Evolutionary conservation across 805 yeast species (phyloP).

Genomic region (Candida maesae): DNA sequence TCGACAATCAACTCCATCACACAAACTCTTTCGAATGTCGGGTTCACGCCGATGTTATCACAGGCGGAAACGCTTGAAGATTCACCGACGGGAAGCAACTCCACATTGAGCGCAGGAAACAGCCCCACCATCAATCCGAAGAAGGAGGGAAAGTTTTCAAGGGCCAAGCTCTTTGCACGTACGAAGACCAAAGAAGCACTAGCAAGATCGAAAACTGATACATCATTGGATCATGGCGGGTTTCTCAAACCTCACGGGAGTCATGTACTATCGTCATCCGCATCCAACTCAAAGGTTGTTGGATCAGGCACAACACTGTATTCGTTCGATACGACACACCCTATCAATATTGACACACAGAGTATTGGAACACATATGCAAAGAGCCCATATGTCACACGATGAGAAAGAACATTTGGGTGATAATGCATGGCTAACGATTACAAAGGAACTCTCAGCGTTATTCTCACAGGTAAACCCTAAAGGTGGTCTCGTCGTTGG

Average conservation of each 20-base stretch:
- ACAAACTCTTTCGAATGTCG: conserved; percentile 26
- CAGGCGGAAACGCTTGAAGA: conserved; percentile 5
- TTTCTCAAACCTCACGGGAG: conserved; percentile 19
- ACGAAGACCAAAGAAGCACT: conserved; percentile 26
- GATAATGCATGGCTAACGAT: conserved; percentile 50
- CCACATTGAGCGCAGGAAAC: conserved; percentile 7
- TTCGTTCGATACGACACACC: conserved; percentile 32
- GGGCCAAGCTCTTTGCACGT: conserved; percentile 27
- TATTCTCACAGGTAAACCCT: conserved; percentile 45
- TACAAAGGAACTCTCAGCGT: conserved; percentile 38
- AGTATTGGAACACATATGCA: not conserved
- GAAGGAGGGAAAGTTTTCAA: conserved; percentile 22
- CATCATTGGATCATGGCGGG: conserved; percentile 14
- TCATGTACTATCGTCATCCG: conserved; percentile 32
- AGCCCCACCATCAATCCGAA: conserved; percentile 18
- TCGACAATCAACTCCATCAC: conserved; percentile 25
- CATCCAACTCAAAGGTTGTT: conserved; percentile 34
- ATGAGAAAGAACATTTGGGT: conserved; percentile 37
- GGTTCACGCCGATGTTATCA: conserved; percentile 21
- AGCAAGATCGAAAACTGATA: conserved; percentile 13
- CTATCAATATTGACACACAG: conserved; percentile 22
- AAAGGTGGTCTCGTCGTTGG: too few relatives aligned
- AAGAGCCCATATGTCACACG: conserved; percentile 25
- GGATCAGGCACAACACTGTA: conserved; percentile 33
- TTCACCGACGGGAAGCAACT: conserved; percentile 11